These are phyloP conservation scores for Coleophoma eucalyptorum DNA, from an alignment of 2,329 filamentous ascomycete genomes.

Conservation along the genomic window DNA sequence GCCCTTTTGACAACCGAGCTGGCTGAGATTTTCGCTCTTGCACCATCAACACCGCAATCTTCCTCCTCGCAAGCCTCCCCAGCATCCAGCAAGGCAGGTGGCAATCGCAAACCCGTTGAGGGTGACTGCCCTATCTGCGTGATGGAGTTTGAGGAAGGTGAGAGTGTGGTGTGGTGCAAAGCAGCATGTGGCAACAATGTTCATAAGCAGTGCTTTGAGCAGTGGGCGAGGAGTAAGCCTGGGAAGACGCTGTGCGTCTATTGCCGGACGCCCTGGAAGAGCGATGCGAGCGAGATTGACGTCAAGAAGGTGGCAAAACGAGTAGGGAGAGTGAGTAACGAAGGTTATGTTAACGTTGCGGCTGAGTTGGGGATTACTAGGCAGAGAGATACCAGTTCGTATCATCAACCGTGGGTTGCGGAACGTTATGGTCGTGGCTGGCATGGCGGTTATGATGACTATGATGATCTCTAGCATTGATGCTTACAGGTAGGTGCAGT, in stretches of 20 bases:
- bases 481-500: no score
- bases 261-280: conserved; percentile 54
- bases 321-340: conserved; percentile 32
- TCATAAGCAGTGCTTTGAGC: conserved; percentile 50
- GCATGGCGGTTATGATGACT: neutral
- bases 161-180: conserved; percentile 53
- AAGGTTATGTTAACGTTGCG: conserved; percentile 61
- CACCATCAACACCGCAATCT: conserved; percentile 42
- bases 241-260: conserved; percentile 49
- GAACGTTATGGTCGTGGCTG: neutral
- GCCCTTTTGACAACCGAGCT: conserved; percentile 57
- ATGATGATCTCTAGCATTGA: neutral
- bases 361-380: conserved; percentile 53
- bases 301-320: conserved; percentile 26
- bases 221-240: conserved; percentile 46
- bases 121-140: conserved; percentile 63
- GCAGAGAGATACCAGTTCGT: conserved; percentile 39
- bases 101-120: conserved; percentile 53
- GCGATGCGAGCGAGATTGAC: conserved; percentile 40
- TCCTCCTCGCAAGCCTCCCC: conserved; percentile 25
- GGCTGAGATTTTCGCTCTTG: conserved; percentile 47
- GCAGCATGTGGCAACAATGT: conserved; percentile 60
- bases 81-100: conserved; percentile 27
- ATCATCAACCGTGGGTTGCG: conserved; percentile 19
- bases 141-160: conserved; percentile 43